Evolutionary conservation across 73 alveolate genomes (phyloP).

Genomic region (Durusdinium trenchii): DNA sequence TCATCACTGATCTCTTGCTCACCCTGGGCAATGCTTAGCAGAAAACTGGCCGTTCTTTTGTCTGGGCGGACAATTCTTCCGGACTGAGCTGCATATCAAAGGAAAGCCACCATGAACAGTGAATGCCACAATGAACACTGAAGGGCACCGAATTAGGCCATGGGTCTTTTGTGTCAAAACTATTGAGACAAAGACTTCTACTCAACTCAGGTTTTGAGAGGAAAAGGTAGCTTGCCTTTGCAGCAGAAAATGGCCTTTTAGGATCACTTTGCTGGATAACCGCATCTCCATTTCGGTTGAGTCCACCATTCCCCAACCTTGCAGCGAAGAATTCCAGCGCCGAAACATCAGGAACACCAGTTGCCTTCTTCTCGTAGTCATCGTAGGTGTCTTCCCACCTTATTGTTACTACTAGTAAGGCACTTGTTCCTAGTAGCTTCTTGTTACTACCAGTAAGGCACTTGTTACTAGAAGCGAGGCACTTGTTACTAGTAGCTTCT

Average conservation of each 20-base stretch:
- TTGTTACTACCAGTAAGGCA: neutral
- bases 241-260: neutral
- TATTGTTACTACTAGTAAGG: neutral
- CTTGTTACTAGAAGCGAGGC: neutral
- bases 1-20: too few species aligned
- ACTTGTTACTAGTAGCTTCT: neutral
- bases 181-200: neutral
- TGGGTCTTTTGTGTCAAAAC: neutral
- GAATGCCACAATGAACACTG: too few species aligned
- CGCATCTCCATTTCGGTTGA: slow-evolving; percentile 76
- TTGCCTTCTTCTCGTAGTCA: slow-evolving; percentile 75
- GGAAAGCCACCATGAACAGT: too few species aligned
- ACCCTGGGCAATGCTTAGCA: too few species aligned
- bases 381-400: slow-evolving; percentile 76
- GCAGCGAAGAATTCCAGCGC: neutral
- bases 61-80: too few species aligned
- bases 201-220: too few species aligned
- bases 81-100: too few species aligned
- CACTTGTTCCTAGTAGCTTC: neutral
- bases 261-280: slow-evolving; percentile 36
- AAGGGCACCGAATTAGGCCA: too few species aligned
- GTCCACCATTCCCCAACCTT: slow-evolving; percentile 91
- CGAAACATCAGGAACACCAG: neutral
- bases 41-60: too few species aligned
- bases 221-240: neutral